Conservation (phyloP, 208 protist genomes). For the Vickermania ingenoplastis region DNA sequence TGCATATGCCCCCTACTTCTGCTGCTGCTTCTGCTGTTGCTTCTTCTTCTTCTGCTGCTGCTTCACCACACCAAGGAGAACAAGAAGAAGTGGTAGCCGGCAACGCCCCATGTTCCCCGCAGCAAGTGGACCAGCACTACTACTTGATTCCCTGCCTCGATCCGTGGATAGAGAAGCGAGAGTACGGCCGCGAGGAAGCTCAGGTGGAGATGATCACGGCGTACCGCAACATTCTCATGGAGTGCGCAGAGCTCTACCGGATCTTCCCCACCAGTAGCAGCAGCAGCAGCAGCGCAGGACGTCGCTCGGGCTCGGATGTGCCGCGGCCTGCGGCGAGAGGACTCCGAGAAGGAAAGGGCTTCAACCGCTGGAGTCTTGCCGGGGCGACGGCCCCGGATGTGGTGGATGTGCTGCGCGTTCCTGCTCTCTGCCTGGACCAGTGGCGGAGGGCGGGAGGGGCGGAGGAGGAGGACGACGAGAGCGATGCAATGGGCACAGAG, state of each 20-base stretch:
- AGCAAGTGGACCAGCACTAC: neutral
- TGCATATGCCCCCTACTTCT: no score
- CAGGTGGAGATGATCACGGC: conserved; percentile 84
- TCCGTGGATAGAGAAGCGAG: neutral
- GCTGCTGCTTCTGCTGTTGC: no score
- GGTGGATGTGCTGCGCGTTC: conserved; percentile 63
- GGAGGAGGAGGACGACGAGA: neutral
- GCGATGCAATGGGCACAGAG: neutral
- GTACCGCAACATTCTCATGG: conserved; percentile 82
- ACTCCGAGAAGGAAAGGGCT: neutral
- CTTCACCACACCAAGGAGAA: conserved; percentile 4
- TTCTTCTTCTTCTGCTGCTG: conserved; percentile 9
- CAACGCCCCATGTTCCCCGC: neutral
- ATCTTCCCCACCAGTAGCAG: neutral
- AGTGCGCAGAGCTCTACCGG: conserved; percentile 44
- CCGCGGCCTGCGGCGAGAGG: neutral
- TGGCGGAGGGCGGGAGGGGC: conserved; percentile 12
- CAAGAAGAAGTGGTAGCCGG: neutral
- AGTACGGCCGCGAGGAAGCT: conserved; percentile 49
- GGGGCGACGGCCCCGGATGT: conserved; percentile 3
- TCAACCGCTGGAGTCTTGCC: conserved; percentile 2
- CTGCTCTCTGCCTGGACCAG: conserved; percentile 47
- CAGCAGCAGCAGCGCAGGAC: no score
- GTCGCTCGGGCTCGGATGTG: neutral
- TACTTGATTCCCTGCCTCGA: neutral